phyloP scores from a whole-genome alignment of 169 alveolate genomes.

The Ichthyophthirius multifiliis region DNA sequence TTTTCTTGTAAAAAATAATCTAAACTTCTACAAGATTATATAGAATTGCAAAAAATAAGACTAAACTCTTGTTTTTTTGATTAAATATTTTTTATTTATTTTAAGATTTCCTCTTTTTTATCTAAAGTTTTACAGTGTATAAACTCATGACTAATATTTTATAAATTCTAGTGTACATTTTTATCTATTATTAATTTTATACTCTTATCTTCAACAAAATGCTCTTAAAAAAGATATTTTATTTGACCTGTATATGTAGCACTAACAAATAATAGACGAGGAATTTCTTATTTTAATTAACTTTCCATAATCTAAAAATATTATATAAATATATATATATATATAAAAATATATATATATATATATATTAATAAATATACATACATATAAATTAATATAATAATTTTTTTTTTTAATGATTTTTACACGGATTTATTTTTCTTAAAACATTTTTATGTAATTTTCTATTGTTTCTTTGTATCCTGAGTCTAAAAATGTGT shows the following conservation, averaged over 20 bases:
- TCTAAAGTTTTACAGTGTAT: constrained; percentile 54
- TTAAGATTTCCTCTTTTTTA: constrained; percentile 49
- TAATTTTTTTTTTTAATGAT: neutral
- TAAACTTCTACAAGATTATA: constrained; percentile 55
- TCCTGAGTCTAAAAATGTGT: constrained; percentile 79
- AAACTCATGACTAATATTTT: constrained; percentile 70
- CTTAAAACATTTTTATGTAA: constrained; percentile 29
- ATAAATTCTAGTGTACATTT: constrained; percentile 62
- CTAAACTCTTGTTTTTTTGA: constrained; percentile 1
- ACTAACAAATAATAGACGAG: constrained; percentile 7
- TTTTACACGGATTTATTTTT: neutral
- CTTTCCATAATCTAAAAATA: constrained; percentile 9
- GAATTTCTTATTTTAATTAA: neutral
- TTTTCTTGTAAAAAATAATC: constrained; percentile 41
- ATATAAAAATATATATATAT: neutral
- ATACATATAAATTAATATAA: neutral
- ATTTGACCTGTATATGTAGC: constrained; percentile 27
- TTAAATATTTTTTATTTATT: constrained; percentile 42
- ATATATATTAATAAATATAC: neutral
- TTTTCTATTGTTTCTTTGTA: constrained; percentile 51
- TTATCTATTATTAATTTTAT: constrained; percentile 52
- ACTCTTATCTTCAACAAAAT: neutral
- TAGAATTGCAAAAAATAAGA: constrained; percentile 69
- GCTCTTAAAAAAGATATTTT: neutral
- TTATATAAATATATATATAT: neutral